Base-by-base conservation (phyloP, 495 filamentous ascomycete species). In the Tuber melanosporum region DNA sequence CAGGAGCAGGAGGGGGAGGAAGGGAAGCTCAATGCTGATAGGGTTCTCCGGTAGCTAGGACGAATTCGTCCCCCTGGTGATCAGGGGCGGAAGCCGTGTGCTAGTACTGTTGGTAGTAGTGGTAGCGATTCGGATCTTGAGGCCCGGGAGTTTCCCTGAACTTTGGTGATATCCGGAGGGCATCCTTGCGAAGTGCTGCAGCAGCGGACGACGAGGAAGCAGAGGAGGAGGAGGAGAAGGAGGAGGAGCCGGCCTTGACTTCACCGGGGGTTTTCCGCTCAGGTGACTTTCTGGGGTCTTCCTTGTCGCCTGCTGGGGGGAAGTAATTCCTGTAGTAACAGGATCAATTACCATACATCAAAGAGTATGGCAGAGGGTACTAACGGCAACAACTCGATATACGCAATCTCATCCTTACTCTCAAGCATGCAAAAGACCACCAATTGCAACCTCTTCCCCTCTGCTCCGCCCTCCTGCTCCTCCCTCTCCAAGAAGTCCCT, bases 371-470 rank as follows among this genome's bases (percentile, higher is more conserved):
- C 22, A 72, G 77, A 49, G 77, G 77, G 32, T 15, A 89, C 93
- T 88, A 83, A 96, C 94, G 95, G 93, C 32, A 95, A 84, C 52
- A 85, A 82, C 62, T 88, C 78, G 41, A 89, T 85, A 83, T 98
- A 98, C 20, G 91, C 91, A 57, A 83, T 79, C 79, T 90, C 88
- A 84, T 98, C 94, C 85, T 95, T 94, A 47, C 82, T 81, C 84
- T 91, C 88, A 83, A 95, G 97, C 42, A 88, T 92, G 79, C 91
- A 92, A 85, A 98, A 94, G 15, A 97, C 86, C 10, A 97, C 88
- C 75, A 89, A 88, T 32, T 93, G 89, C 73, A 98, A 84, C 81
- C 86, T 85, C 42, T 85, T 80, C 36, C 88, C 90, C 39, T 88
- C 84, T 32, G 26, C 26, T 14, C 57, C 57, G 57, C 57, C 14